Base-by-base conservation (phyloP, 768 basidiomycete genomes). In the Strobilomyces dryophilus region DNA sequence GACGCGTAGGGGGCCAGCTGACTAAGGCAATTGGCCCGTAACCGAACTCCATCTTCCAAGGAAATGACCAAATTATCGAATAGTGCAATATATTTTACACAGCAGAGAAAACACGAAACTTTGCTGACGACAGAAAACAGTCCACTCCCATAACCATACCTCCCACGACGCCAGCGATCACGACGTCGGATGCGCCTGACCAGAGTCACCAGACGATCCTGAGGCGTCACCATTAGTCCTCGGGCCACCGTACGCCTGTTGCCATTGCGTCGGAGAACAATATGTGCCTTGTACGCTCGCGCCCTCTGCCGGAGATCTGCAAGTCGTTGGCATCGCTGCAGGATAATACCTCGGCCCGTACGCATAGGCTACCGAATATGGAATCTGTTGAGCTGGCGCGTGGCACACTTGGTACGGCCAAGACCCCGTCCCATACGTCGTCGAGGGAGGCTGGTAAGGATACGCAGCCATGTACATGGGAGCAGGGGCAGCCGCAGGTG, bases 221-320 rank as follows among this genome's bases (percentile, higher is more conserved):
- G 66, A 67, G 17, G 57, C 58, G 21, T 70, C 74, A 63, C 55
- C 54, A 34, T 71, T 71, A 57, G 77, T 69, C 42, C 67, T 65
- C 26, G 74, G 74, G 45, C 73, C 70, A 24, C 54, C 51, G 39
- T 73, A 72, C 45, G 72, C 68, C 49, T 55, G 61, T 53, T 68
- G 73, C 74, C 72, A 75, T 43, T 69, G 67, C 45, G 73, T 55
- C 34, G 55, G 60, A 45, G 63, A 58, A 45, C 58, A 43, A 31
- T 63, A 64, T 58, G 59, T 49, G 60, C 61, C 64, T 47, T 62
- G 69, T 56, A 51, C 45, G 36, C 56, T 56, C 45, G 39, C 47
- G 53, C 44, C 54, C 47, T 56, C 60, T 5, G 53, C 49, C 37
- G 64, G 59, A 17, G 57, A 37, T 43, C 46, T 29, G 47, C 57